A percentile compares a stretch with the other conserved stretches of the same genome.
Evolutionary conservation across 75 land plant genomes (phyloP).

Genomic region (Ceratopteris richardii): DNA sequence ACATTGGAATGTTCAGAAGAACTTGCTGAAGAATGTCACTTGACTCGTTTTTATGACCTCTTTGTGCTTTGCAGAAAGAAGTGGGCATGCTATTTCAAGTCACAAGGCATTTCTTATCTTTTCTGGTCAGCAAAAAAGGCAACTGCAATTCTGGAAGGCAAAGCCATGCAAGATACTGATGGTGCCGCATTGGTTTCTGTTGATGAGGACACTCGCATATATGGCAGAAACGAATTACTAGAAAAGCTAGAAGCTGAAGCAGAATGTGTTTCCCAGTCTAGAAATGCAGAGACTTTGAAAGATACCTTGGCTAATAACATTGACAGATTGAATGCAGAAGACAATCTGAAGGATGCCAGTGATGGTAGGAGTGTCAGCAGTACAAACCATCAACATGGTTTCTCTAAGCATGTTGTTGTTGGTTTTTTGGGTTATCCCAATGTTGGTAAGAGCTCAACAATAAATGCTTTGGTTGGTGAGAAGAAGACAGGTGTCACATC

Average conservation of each 20-base stretch:
- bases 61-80: conserved; percentile 35
- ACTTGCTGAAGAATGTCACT: too few relatives aligned
- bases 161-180: conserved; percentile 9
- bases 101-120: conserved; percentile 50
- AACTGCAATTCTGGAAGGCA: conserved; percentile 62
- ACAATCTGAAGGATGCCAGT: conserved; percentile 3
- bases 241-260: conserved; percentile 66
- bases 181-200: conserved; percentile 9
- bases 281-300: conserved; percentile 14
- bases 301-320: conserved; percentile 20
- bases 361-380: conserved; percentile 4
- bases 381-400: conserved; percentile 1
- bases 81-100: conserved; percentile 73
- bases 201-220: conserved; percentile 47
- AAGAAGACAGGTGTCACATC: conserved; percentile 96
- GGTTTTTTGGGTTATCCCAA: conserved; percentile 99
- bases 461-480: conserved; percentile 92
- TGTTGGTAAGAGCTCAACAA: conserved; percentile 97
- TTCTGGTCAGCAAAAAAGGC: conserved; percentile 99
- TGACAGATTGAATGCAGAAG: conserved; percentile 8
- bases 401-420: conserved; percentile 46
- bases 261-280: conserved; percentile 43
- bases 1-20: too few relatives aligned
- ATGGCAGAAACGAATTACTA: conserved; percentile 73
- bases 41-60: too few relatives aligned